A percentile compares a stretch with the other conserved stretches of the same genome.
These are phyloP conservation scores for Xylariaceae sp. DNA, from an alignment of 2,329 filamentous ascomycete species.

Conservation along the genomic window DNA sequence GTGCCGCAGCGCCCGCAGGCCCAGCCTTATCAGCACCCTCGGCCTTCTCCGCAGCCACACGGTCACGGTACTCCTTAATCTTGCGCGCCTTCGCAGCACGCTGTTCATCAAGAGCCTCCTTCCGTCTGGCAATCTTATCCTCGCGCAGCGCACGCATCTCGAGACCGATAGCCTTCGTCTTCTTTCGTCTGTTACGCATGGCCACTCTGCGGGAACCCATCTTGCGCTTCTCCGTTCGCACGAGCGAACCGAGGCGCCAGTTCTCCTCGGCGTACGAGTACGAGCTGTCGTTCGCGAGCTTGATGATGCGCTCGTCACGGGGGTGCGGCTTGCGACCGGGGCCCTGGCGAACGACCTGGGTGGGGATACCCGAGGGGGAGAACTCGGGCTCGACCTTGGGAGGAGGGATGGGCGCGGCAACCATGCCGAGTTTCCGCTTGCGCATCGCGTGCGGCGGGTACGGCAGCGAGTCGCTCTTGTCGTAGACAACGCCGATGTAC, in stretches of 20 bases:
- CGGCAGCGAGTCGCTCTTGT: constrained; percentile 75
- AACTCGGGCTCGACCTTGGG: constrained; percentile 35
- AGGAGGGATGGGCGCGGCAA: constrained; percentile 44
- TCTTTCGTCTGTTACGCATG: constrained; percentile 46
- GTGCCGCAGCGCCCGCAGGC: background rate
- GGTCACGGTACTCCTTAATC: constrained; percentile 25
- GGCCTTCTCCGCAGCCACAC: constrained; percentile 12
- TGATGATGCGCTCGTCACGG: constrained; percentile 43
- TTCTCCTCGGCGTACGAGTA: constrained; percentile 58
- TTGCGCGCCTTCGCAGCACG: constrained; percentile 19
- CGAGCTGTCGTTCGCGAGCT: constrained; percentile 40
- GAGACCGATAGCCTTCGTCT: constrained; percentile 26
- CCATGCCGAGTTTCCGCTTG: constrained; percentile 70
- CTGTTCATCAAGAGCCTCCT: constrained; percentile 30
- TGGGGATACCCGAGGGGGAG: constrained; percentile 48
- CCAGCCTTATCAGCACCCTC: background rate
- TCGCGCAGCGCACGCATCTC: constrained; percentile 31
- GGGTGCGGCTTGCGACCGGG: constrained; percentile 29
- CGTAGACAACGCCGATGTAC: constrained; percentile 90
- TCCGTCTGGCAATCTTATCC: constrained; percentile 30
- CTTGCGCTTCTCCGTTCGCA: constrained; percentile 44
- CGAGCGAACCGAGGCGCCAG: constrained; percentile 52
- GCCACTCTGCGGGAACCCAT: constrained; percentile 41
- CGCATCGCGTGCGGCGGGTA: constrained; percentile 68
- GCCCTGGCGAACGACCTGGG: constrained; percentile 38